A percentile compares a stretch with the other conserved stretches of the same genome.
These are phyloP conservation scores for Domatiomyces globalis DNA, from an alignment of 2,329 filamentous ascomycete genomes.

Conservation along the genomic window DNA sequence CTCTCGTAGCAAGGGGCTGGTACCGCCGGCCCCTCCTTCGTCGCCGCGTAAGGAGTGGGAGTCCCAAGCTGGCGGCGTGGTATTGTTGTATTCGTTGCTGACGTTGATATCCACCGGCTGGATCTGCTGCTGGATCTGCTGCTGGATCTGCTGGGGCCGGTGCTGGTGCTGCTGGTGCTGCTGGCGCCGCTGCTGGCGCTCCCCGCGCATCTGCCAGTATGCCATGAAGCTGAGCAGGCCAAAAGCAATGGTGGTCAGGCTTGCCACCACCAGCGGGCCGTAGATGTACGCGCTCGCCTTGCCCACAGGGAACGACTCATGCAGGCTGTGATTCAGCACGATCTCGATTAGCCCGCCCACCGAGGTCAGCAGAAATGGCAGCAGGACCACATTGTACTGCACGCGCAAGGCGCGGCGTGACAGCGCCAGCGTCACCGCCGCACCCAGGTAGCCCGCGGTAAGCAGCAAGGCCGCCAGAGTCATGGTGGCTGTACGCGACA, in stretches of 20 bases:
- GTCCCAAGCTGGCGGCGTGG: not conserved
- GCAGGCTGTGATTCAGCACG: constrained; percentile 12
- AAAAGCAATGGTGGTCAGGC: constrained; percentile 8
- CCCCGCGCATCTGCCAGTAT: constrained; percentile 9
- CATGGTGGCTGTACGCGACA: constrained; percentile 6
- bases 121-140: not conserved
- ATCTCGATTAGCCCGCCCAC: constrained; percentile 15
- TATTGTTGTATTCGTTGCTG: not conserved
- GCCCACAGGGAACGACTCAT: constrained; percentile 7
- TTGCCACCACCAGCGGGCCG: constrained; percentile 12
- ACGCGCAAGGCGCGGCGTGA: constrained; percentile 12
- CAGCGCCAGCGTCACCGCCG: not conserved
- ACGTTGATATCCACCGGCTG: not conserved
- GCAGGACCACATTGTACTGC: constrained; percentile 13
- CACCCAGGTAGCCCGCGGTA: constrained; percentile 10
- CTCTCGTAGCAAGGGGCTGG: not conserved
- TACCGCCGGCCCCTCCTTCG: not conserved
- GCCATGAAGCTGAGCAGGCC: constrained; percentile 9
- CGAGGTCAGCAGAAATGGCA: constrained; percentile 14
- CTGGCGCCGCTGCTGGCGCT: constrained; percentile 8
- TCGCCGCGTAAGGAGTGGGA: not conserved
- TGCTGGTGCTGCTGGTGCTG: constrained; percentile 1
- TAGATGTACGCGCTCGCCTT: constrained; percentile 10
- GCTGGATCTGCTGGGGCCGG: too few species aligned
- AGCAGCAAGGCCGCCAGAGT: constrained; percentile 10